Conservation (phyloP, 1,139 yeast species). For the Kodamaea fungicola region DNA sequence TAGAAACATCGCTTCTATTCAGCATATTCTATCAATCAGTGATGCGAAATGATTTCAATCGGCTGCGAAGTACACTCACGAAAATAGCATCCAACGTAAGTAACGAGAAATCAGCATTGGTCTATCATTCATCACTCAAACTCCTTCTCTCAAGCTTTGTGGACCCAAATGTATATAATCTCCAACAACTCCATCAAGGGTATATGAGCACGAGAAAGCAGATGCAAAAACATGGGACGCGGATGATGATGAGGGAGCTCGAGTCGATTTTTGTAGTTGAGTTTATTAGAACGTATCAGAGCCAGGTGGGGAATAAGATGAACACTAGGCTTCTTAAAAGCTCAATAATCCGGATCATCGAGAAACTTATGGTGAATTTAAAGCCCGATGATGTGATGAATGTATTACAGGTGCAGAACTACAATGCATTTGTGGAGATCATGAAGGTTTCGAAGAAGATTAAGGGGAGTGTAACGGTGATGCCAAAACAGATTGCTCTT, state of each 20-base stretch:
- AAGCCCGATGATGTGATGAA: neutral
- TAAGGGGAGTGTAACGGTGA: neutral
- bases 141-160: slow-evolving; percentile 11
- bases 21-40: slow-evolving; percentile 12
- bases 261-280: neutral
- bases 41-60: slow-evolving; percentile 9
- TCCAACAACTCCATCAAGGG: slow-evolving; percentile 10
- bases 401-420: neutral
- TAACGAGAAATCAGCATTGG: slow-evolving; percentile 4
- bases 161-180: slow-evolving; percentile 11
- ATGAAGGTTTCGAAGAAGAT: neutral
- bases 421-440: neutral
- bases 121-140: slow-evolving; percentile 15
- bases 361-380: neutral
- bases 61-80: slow-evolving; percentile 7
- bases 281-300: slow-evolving; percentile 1
- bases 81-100: slow-evolving; percentile 6
- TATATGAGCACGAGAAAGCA: neutral
- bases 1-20: slow-evolving; percentile 3
- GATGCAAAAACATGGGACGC: neutral
- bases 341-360: slow-evolving; percentile 4
- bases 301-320: slow-evolving; percentile 1
- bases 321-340: slow-evolving; percentile 5
- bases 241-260: neutral
- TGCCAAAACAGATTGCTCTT: neutral